Evolutionary conservation across 495 filamentous ascomycete genomes (phyloP).

Genomic region (Trichocladium antarcticum): DNA sequence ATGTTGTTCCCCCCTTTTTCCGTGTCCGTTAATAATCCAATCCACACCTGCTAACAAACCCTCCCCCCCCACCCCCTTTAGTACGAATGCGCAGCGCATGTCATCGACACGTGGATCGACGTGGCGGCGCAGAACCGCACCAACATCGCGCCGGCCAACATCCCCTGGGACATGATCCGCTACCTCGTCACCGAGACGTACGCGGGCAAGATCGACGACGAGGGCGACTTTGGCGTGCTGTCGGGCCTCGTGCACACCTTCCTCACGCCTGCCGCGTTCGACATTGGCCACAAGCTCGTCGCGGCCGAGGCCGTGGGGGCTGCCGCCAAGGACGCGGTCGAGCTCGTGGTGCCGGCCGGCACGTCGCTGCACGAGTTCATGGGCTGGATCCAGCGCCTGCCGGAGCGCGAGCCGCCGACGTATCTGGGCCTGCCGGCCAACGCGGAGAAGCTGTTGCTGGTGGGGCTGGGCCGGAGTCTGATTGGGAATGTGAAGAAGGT

Average conservation of each 20-base stretch:
- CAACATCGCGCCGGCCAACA: slow-evolving; percentile 83
- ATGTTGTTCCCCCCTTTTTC: slow-evolving; percentile 34
- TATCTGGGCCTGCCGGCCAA: slow-evolving; percentile 95
- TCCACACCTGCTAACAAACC: too few relatives aligned
- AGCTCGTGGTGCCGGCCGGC: slow-evolving; percentile 62
- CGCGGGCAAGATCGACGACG: slow-evolving; percentile 93
- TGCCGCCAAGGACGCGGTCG: slow-evolving; percentile 14
- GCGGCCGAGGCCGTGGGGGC: slow-evolving; percentile 5
- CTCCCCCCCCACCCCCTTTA: too few relatives aligned
- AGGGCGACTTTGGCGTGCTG: slow-evolving; percentile 69
- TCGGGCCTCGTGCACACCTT: slow-evolving; percentile 58
- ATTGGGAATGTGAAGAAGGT: slow-evolving; percentile 74
- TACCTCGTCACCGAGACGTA: slow-evolving; percentile 89
- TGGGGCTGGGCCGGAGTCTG: slow-evolving; percentile 78
- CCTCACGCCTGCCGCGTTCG: slow-evolving; percentile 79
- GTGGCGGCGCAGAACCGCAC: slow-evolving; percentile 66
- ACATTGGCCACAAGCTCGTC: slow-evolving; percentile 82
- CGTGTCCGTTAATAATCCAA: neutral
- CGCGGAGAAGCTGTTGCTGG: slow-evolving; percentile 88
- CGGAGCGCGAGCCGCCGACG: slow-evolving; percentile 91
- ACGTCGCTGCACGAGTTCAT: slow-evolving; percentile 80
- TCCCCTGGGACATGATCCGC: slow-evolving; percentile 95
- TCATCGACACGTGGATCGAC: slow-evolving; percentile 94
- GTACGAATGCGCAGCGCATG: slow-evolving; percentile 94
- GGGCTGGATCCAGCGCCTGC: slow-evolving; percentile 81